Evolutionary conservation across 768 basidiomycete genomes (phyloP), one percentile per base, ranked within the genome.

Genomic region (Austroboletus eburneus): DNA sequence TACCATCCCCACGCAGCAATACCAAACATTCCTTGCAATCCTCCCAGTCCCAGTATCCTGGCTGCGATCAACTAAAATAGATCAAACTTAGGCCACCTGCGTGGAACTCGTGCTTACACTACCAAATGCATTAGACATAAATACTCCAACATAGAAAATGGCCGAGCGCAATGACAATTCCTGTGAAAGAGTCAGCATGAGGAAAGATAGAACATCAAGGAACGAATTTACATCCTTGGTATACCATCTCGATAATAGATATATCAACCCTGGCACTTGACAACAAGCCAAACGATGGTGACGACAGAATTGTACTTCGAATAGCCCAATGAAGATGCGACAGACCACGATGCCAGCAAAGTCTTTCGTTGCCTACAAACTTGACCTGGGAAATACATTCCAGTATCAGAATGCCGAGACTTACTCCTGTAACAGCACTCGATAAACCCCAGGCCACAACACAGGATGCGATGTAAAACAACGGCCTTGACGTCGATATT

Each of bases 1-100:
- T 50, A 80, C 81, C 80, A 88, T 70, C 81, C 58, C 86, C 86
- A 88, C 9, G 82, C 84, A 23, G 79, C 60, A 34, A 85, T 80
- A 2, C 85, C 85, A 4, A 76, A 68, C 42, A 71, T 72, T 2
- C 83, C 85, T 50, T 89, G 76, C 85, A 88, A 83, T 35, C 72
- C 74, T 1, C 72, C 67, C 14, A 91, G 71, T n/a, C n/a, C n/a
- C n/a, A n/a, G n/a, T n/a, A n/a, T n/a, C n/a, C n/a, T n/a, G 44
- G 88, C 83, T 10, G 83, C 86, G n/a, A 85, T 79, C 85, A 49
- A 17, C 17, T 17, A 22, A 12, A 21, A 22, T 10, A 12, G 9
- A 21, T 24, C 37, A 38, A 25, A 25, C 1, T 17, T 21, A 14
- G 23, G 7, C 24, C 13, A 5, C 14, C 3, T 10, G 14, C 10